Evolutionary conservation across 176 grass and related monocot species (phyloP).

Genomic region (Lolium rigidum): DNA sequence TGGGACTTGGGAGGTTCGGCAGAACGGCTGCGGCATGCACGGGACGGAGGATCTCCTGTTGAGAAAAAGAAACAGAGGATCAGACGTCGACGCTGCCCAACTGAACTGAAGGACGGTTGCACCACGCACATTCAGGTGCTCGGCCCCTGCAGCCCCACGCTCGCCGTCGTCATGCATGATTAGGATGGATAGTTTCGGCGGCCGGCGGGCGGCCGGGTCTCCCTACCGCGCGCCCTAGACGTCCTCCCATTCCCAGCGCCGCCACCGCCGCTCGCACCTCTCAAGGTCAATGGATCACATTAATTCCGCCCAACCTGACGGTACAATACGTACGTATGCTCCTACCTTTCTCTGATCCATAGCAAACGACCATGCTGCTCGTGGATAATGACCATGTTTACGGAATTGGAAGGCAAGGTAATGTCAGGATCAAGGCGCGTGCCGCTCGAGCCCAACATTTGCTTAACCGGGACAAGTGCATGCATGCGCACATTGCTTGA

Average conservation of each 20-base stretch:
- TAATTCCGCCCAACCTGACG: background rate
- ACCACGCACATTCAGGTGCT: slow-evolving; percentile 15
- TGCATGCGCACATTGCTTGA: slow-evolving; percentile 3
- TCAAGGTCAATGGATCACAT: slow-evolving; percentile 30
- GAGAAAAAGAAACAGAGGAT: background rate
- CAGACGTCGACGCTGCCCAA: slow-evolving; percentile 7
- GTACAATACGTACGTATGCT: too few species aligned
- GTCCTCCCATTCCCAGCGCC: background rate
- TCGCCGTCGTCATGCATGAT: slow-evolving; percentile 1
- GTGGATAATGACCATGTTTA: too few species aligned
- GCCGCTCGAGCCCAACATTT: background rate
- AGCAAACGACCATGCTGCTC: too few species aligned
- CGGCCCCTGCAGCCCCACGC: slow-evolving; percentile 1
- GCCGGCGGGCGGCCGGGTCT: background rate
- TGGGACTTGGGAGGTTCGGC: background rate
- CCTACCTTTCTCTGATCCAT: too few species aligned
- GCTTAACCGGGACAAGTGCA: background rate
- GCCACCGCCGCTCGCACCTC: background rate
- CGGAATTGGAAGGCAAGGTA: background rate
- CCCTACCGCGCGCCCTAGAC: background rate
- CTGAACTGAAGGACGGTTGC: background rate
- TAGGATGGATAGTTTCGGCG: slow-evolving; percentile 3
- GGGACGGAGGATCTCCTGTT: background rate
- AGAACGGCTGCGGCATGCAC: background rate
- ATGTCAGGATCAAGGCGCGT: background rate